Percentiles rank a stretch among this genome's conserved stretches.
Conservation (phyloP, 495 filamentous ascomycete genomes). For the Physcia stellaris region DNA sequence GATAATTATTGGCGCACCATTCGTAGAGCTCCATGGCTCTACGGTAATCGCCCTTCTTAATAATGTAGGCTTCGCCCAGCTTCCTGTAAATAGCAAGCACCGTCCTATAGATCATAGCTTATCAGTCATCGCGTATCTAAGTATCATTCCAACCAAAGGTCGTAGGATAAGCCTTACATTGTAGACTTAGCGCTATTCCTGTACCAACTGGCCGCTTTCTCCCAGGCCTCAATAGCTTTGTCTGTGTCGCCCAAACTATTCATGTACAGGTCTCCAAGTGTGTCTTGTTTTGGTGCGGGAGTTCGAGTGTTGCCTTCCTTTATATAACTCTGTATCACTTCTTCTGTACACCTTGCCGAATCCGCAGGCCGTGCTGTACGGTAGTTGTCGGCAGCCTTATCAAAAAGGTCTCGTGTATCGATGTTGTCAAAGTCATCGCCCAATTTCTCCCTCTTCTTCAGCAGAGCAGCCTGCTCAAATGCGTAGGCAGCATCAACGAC, state of each 20-base stretch:
- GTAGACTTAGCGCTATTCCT: slow-evolving; percentile 75
- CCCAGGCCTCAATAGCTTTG: slow-evolving; percentile 32
- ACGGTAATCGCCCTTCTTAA: slow-evolving; percentile 66
- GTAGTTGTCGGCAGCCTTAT: slow-evolving; percentile 76
- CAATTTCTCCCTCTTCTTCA: slow-evolving; percentile 57
- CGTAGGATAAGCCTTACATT: slow-evolving; percentile 14
- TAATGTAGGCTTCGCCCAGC: slow-evolving; percentile 81
- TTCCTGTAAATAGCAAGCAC: slow-evolving; percentile 81
- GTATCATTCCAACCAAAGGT: background rate
- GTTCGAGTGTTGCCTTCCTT: slow-evolving; percentile 75
- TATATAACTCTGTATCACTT: slow-evolving; percentile 68
- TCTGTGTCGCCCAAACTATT: slow-evolving; percentile 53
- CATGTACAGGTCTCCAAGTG: slow-evolving; percentile 72
- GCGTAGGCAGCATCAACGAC: slow-evolving; percentile 69
- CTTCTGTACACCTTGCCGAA: slow-evolving; percentile 58
- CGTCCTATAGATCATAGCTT: slow-evolving; percentile 1
- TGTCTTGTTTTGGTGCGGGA: slow-evolving; percentile 77
- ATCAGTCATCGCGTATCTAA: slow-evolving; percentile 1
- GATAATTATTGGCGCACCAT: slow-evolving; percentile 58
- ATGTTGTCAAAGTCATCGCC: slow-evolving; percentile 82
- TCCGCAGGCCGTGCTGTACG: slow-evolving; percentile 66
- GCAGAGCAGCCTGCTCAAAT: slow-evolving; percentile 63
- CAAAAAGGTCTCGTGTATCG: slow-evolving; percentile 60
- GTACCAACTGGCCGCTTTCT: slow-evolving; percentile 75
- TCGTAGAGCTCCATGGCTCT: slow-evolving; percentile 72